These are phyloP conservation scores for Glaciozyma martinii DNA, from an alignment of 768 basidiomycete genomes.

Conservation along the genomic window DNA sequence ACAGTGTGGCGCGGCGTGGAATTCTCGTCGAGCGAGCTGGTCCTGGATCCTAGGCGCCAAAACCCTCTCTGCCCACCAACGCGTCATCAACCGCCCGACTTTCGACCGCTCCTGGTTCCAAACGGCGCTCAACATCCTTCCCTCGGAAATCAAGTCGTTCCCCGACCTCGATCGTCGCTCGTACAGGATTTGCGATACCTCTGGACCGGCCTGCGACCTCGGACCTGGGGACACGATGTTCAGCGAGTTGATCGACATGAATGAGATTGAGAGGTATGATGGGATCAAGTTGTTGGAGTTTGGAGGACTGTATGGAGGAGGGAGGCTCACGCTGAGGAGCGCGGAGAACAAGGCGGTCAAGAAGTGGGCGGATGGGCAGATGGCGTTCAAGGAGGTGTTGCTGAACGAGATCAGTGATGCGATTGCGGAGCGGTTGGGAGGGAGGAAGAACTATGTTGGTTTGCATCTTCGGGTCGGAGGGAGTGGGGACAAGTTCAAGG, in stretches of 20 bases:
- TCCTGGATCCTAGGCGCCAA: background rate
- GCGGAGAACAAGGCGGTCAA: constrained; percentile 4
- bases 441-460: constrained; percentile 13
- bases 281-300: constrained; percentile 15
- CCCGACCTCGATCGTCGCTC: constrained; percentile 12
- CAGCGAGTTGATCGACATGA: background rate
- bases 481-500: constrained; percentile 15
- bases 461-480: constrained; percentile 15
- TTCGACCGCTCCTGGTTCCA: background rate
- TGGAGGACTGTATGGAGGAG: constrained; percentile 17
- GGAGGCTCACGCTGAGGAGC: constrained; percentile 7
- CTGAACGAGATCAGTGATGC: constrained; percentile 14
- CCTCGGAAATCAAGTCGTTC: constrained; percentile 4
- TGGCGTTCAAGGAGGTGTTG: constrained; percentile 7
- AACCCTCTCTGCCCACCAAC: background rate
- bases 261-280: background rate
- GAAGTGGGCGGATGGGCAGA: background rate
- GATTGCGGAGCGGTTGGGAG: constrained; percentile 13
- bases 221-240: constrained; percentile 12
- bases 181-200: constrained; percentile 19
- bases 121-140: constrained; percentile 6
- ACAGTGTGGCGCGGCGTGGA: constrained; percentile 2
- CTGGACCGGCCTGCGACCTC: background rate
- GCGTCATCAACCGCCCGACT: background rate
- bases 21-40: background rate